These are phyloP conservation scores for Penicillium maclennaniae DNA, from an alignment of 495 filamentous ascomycete species.

Conservation along the genomic window DNA sequence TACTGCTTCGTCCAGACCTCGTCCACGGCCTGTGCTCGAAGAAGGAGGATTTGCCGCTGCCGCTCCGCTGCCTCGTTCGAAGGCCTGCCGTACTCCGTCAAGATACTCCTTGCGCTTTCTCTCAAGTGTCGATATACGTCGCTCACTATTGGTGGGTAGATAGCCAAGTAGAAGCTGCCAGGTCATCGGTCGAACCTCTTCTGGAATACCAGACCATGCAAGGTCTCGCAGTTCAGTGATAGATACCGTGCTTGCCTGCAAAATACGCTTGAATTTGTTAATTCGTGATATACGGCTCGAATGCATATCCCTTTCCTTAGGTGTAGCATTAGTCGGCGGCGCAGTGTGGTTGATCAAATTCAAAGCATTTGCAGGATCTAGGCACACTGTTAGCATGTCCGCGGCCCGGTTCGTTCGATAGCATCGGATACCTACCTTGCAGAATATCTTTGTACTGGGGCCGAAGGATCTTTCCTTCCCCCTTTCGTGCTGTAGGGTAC, in stretches of 20 bases:
- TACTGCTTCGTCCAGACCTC: conserved; percentile 88
- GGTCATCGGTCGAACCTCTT: conserved; percentile 94
- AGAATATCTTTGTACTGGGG: conserved; percentile 97
- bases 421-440: conserved; percentile 50
- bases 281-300: conserved; percentile 87
- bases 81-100: conserved; percentile 92
- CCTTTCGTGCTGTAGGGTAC: conserved; percentile 83
- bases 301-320: conserved; percentile 83
- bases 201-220: conserved; percentile 90
- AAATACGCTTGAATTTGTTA: conserved; percentile 95
- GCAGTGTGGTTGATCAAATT: conserved; percentile 89
- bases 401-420: not conserved
- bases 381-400: conserved; percentile 9
- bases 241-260: conserved; percentile 87
- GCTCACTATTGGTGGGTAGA: conserved; percentile 88
- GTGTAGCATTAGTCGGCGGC: conserved; percentile 66
- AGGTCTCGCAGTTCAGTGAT: conserved; percentile 75
- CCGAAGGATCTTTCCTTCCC: conserved; percentile 88
- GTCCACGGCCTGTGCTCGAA: conserved; percentile 44
- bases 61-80: conserved; percentile 62
- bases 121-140: conserved; percentile 85
- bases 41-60: conserved; percentile 32
- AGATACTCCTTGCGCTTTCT: conserved; percentile 95
- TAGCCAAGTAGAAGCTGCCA: conserved; percentile 97
- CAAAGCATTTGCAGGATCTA: conserved; percentile 91